Evolutionary conservation across 2,329 filamentous ascomycete genomes (phyloP).

Genomic region (Pezicula radicicola): DNA sequence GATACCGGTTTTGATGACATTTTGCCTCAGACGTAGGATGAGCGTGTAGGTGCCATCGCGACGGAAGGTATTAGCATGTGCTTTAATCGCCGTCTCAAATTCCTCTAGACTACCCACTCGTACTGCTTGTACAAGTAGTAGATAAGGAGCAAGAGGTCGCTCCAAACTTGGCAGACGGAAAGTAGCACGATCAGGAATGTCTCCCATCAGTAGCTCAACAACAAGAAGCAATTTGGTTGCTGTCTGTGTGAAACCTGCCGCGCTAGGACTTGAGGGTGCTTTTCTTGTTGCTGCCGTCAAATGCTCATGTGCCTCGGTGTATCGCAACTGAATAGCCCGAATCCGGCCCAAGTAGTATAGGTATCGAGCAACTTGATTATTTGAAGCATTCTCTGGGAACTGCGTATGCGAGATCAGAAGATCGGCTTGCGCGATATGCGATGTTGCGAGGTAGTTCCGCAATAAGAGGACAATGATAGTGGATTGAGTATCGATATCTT

Average conservation of each 20-base stretch:
- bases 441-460: constrained; percentile 93
- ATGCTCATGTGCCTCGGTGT: constrained; percentile 95
- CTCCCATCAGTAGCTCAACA: constrained; percentile 96
- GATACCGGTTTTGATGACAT: constrained; percentile 98
- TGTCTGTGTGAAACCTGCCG: constrained; percentile 91
- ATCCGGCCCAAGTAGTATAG: constrained; percentile 97
- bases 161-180: constrained; percentile 91
- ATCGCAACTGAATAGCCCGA: constrained; percentile 91
- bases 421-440: constrained; percentile 95
- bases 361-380: constrained; percentile 97
- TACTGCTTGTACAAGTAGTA: constrained; percentile 90
- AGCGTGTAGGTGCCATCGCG: constrained; percentile 94
- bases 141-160: constrained; percentile 85
- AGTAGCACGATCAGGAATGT: constrained; percentile 91
- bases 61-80: constrained; percentile 81
- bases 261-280: constrained; percentile 84
- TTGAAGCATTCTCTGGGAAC: constrained; percentile 90
- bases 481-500: constrained; percentile 96
- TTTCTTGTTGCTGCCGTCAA: constrained; percentile 92
- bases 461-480: constrained; percentile 92
- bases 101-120: constrained; percentile 94
- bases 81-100: constrained; percentile 82
- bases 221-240: constrained; percentile 96
- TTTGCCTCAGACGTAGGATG: constrained; percentile 91
- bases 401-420: constrained; percentile 92